phyloP scores from a whole-genome alignment of 768 basidiomycete genomes.

The Aureoboletus auriporus region DNA sequence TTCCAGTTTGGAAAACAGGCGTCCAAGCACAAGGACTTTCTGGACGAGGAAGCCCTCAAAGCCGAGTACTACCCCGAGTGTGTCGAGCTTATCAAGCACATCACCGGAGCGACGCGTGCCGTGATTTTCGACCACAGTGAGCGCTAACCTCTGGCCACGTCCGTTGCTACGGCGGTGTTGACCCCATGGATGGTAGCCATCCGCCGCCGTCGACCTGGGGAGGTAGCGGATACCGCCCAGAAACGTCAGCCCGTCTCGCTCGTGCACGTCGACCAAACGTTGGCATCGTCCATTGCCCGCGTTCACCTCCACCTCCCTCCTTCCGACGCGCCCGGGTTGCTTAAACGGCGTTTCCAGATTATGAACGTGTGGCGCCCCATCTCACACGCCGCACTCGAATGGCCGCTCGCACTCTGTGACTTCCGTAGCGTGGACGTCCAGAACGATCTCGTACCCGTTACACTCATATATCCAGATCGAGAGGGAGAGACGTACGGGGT shows the following conservation, averaged over 20 bases:
- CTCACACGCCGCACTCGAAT: constrained; percentile 40
- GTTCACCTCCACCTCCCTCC: constrained; percentile 42
- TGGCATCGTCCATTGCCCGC: constrained; percentile 35
- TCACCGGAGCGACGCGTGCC: constrained; percentile 35
- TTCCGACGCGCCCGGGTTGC: constrained; percentile 35
- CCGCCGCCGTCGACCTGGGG: constrained; percentile 37
- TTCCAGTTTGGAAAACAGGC: constrained; percentile 31
- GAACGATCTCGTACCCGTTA: constrained; percentile 35
- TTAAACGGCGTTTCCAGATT: constrained; percentile 46
- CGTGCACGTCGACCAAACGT: constrained; percentile 47
- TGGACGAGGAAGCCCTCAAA: constrained; percentile 33
- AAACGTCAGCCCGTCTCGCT: constrained; percentile 41
- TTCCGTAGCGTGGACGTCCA: constrained; percentile 37
- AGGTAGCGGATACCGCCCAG: constrained; percentile 32
- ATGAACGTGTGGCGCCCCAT: constrained; percentile 56
- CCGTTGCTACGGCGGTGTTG: not conserved
- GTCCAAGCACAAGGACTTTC: constrained; percentile 29
- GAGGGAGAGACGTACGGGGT: constrained; percentile 43
- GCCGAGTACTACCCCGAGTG: constrained; percentile 39
- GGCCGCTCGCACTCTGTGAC: constrained; percentile 48
- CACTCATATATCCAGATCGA: constrained; percentile 38
- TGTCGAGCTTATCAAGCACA: constrained; percentile 33
- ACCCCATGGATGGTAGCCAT: constrained; percentile 30
- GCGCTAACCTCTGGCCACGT: not conserved
- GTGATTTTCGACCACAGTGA: constrained; percentile 42